phyloP scores from a whole-genome alignment of 176 grass and related monocot genomes.

The Thinopyrum elongatum region DNA sequence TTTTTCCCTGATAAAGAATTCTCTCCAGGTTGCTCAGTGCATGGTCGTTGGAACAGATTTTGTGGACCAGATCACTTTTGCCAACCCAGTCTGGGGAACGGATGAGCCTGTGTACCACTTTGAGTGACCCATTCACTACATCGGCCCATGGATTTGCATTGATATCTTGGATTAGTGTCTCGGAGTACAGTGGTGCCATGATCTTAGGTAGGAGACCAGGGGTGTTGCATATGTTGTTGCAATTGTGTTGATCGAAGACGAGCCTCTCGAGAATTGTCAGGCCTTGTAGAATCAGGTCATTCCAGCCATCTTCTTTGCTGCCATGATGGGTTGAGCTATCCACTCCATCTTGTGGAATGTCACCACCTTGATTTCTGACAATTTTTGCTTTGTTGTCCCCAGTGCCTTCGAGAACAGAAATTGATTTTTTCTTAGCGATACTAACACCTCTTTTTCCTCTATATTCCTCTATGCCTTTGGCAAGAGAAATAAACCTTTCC shows the following conservation, averaged over 20 bases:
- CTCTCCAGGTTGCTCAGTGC: not conserved
- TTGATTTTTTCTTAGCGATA: no score
- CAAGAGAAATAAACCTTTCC: not conserved
- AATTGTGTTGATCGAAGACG: not conserved
- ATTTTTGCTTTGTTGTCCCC: no score
- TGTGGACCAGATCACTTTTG: not conserved
- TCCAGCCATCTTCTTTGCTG: not conserved
- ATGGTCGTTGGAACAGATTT: not conserved
- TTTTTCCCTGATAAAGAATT: not conserved
- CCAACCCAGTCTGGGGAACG: not conserved
- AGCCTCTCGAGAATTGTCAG: not conserved
- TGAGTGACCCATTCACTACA: not conserved
- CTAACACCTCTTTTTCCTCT: not conserved
- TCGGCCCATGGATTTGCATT: not conserved
- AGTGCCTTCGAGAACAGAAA: no score
- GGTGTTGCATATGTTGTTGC: not conserved
- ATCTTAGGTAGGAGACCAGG: not conserved
- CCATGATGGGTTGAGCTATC: not conserved
- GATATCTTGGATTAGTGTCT: not conserved
- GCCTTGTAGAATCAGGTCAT: conserved; percentile 12
- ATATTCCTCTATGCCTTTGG: not conserved
- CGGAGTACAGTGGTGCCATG: not conserved
- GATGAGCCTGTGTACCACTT: not conserved
- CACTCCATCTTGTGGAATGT: no score
- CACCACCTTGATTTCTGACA: no score